These are phyloP conservation scores for Malassezia japonica DNA, from an alignment of 1,284 basidiomycete species.

Conservation along the genomic window DNA sequence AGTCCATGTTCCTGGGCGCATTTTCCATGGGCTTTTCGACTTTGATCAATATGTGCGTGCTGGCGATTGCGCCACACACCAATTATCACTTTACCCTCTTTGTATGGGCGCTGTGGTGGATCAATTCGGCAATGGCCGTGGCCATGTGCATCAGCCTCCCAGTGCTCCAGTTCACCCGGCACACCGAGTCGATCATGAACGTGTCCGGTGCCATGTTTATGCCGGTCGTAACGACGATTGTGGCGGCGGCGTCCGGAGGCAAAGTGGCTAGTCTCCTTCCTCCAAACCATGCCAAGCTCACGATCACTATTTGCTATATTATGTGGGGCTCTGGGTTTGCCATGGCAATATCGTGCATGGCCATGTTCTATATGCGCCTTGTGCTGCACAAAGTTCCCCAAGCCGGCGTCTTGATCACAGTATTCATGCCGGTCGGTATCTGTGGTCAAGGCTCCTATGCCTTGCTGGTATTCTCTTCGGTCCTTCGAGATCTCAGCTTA, in stretches of 20 bases:
- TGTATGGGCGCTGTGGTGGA: conserved; percentile 67
- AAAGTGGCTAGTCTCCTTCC: conserved; percentile 56
- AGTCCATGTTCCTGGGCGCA: conserved; percentile 61
- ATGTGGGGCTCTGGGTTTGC: conserved; percentile 51
- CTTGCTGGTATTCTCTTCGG: conserved; percentile 51
- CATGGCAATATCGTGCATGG: conserved; percentile 53
- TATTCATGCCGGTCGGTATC: conserved; percentile 56
- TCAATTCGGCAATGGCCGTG: conserved; percentile 57
- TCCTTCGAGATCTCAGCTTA: conserved; percentile 17
- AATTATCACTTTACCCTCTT: conserved; percentile 57
- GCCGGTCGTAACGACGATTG: conserved; percentile 63
- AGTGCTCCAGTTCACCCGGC: conserved; percentile 61
- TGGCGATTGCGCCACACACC: conserved; percentile 49
- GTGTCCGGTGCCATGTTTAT: conserved; percentile 51
- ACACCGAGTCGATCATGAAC: conserved; percentile 55
- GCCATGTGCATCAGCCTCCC: conserved; percentile 59
- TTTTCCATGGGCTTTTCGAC: conserved; percentile 65
- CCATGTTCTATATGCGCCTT: conserved; percentile 55
- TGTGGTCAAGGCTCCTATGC: conserved; percentile 60
- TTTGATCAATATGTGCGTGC: conserved; percentile 56
- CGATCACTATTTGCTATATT: conserved; percentile 53
- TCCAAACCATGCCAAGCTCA: conserved; percentile 53
- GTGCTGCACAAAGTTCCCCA: conserved; percentile 50
- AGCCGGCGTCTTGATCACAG: conserved; percentile 55
- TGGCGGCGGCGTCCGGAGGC: conserved; percentile 60